Conservation (phyloP, 1,284 basidiomycete species). For the Waitea zeae region DNA sequence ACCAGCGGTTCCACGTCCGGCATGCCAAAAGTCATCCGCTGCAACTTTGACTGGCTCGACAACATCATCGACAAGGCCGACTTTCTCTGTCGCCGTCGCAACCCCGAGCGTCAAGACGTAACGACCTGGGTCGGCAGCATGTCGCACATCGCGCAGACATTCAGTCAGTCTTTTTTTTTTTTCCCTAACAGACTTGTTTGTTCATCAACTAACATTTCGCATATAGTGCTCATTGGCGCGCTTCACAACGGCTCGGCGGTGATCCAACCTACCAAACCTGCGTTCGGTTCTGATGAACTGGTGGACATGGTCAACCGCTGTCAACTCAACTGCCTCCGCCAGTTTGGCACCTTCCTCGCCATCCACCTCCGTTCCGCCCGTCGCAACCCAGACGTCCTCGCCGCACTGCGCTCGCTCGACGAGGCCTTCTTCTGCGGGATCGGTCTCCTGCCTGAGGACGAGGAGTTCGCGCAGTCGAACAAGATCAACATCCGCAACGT, state of each 20-base stretch:
- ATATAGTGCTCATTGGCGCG: constrained; percentile 44
- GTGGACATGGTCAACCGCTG: constrained; percentile 51
- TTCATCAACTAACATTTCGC: no score
- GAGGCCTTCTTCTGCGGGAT: constrained; percentile 47
- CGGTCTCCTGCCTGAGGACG: constrained; percentile 41
- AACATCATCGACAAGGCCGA: constrained; percentile 36
- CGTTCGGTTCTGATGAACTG: constrained; percentile 51
- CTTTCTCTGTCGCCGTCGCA: constrained; percentile 28
- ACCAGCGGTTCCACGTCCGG: constrained; percentile 62
- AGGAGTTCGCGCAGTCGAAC: constrained; percentile 40
- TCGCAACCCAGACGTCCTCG: constrained; percentile 39
- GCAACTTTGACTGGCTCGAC: constrained; percentile 42
- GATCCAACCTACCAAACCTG: constrained; percentile 44
- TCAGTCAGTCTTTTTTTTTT: constrained; percentile 27
- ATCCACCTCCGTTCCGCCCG: constrained; percentile 43
- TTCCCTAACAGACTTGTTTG: constrained; percentile 10
- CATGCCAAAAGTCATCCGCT: constrained; percentile 54
- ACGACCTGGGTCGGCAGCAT: constrained; percentile 56
- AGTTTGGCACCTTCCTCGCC: constrained; percentile 49
- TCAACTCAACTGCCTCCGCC: constrained; percentile 49
- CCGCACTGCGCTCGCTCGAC: constrained; percentile 32
- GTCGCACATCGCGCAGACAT: constrained; percentile 51
- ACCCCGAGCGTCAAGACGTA: constrained; percentile 39
- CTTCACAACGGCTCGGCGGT: constrained; percentile 55
- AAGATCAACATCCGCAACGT: constrained; percentile 46